Evolutionary conservation across 2,329 filamentous ascomycete genomes (phyloP).

Genomic region (Epicoccum sorghinum): DNA sequence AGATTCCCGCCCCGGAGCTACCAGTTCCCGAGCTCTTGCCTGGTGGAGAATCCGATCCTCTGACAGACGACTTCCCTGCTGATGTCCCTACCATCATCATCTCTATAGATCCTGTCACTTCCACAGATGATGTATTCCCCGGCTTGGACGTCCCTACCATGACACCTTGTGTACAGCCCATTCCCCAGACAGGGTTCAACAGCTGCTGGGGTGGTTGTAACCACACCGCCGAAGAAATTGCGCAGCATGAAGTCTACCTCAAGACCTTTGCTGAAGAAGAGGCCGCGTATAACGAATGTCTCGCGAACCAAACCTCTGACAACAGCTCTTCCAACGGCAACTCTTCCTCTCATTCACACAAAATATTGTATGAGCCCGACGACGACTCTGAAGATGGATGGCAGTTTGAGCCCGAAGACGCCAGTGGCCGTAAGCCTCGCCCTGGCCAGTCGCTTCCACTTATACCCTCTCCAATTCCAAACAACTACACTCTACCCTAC

Average conservation of each 20-base stretch:
- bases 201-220: constrained; percentile 11
- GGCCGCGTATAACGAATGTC: not conserved
- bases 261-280: constrained; percentile 1
- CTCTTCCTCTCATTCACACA: too few relatives aligned
- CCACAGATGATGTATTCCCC: not conserved
- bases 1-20: not conserved
- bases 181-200: constrained; percentile 8
- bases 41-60: not conserved
- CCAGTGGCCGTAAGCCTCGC: constrained; percentile 2
- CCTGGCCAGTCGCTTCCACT: constrained; percentile 3
- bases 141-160: not conserved
- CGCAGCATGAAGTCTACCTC: constrained; percentile 3
- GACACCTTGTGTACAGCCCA: constrained; percentile 1
- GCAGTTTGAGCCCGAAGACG: constrained; percentile 2
- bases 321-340: not conserved
- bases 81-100: not conserved
- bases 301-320: not conserved
- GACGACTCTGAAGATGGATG: not conserved
- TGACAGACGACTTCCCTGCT: not conserved
- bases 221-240: constrained; percentile 6
- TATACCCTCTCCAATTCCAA: constrained; percentile 1
- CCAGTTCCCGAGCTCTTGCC: not conserved
- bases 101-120: not conserved
- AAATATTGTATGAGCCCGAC: not conserved
- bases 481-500: constrained; percentile 2